Evolutionary conservation across 331 rosid genomes (phyloP).

Genomic region (Erythrophleum ivorense): DNA sequence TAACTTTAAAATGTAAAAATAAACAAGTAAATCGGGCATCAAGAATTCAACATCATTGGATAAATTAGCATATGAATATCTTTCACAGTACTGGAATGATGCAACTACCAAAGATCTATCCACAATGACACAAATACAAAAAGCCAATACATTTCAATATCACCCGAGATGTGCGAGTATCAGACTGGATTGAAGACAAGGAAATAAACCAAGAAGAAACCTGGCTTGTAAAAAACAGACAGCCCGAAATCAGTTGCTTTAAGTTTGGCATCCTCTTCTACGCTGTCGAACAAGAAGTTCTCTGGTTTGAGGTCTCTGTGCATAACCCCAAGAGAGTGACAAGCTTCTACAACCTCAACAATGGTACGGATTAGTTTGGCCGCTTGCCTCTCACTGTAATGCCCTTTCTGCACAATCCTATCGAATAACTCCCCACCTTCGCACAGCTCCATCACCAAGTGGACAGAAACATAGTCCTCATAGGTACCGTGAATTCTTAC

Average conservation of each 20-base stretch:
- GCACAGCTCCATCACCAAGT: conserved; percentile 68
- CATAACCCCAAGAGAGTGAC: conserved; percentile 74
- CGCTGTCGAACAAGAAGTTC: conserved; percentile 58
- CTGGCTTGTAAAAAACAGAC: conserved; percentile 65
- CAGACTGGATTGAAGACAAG: not conserved
- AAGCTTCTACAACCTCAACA: conserved; percentile 56
- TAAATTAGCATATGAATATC: not conserved
- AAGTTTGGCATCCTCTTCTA: conserved; percentile 58
- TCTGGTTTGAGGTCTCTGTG: conserved; percentile 74
- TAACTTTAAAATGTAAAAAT: not conserved
- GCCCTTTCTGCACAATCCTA: conserved; percentile 65
- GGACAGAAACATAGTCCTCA: conserved; percentile 58
- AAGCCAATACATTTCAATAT: not conserved
- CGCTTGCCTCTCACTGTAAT: conserved; percentile 63
- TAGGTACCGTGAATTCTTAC: conserved; percentile 56
- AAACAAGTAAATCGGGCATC: not conserved
- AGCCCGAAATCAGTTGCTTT: conserved; percentile 68
- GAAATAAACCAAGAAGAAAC: conserved; percentile 37
- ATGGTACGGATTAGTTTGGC: conserved; percentile 51
- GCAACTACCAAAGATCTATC: not conserved
- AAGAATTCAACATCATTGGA: not conserved
- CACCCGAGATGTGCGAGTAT: not conserved
- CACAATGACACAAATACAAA: not conserved
- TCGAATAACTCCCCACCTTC: conserved; percentile 68
- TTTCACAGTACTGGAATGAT: not conserved